A percentile compares a stretch with the other conserved stretches of the same genome.
These are phyloP conservation scores for Yarrowia porcina DNA, from an alignment of 805 yeast species.

Conservation along the genomic window DNA sequence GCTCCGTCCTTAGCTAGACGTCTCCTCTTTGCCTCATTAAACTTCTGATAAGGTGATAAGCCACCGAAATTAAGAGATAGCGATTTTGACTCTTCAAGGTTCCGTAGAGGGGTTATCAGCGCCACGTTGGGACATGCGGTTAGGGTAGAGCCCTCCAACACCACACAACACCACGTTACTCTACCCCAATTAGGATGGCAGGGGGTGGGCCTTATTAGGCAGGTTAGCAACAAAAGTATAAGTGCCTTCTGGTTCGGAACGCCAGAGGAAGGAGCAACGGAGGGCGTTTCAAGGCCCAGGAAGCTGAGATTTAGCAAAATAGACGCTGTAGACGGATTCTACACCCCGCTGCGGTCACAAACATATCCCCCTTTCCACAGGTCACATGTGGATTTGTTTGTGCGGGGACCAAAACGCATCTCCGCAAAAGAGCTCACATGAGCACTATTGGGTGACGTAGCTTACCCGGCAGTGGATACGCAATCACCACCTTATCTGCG, in stretches of 20 bases:
- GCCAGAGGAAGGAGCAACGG: not conserved
- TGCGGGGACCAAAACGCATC: not conserved
- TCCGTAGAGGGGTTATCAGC: conserved; percentile 19
- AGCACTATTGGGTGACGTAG: conserved; percentile 19
- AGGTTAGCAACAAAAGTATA: conserved; percentile 16
- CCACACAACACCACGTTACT: conserved; percentile 3
- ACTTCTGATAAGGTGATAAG: conserved; percentile 24
- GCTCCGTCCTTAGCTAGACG: not conserved
- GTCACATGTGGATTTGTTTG: not conserved
- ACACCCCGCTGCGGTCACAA: not conserved
- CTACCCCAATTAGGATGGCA: conserved; percentile 21
- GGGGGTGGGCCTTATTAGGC: conserved; percentile 20
- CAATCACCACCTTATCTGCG: conserved; percentile 24
- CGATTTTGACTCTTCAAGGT: not conserved
- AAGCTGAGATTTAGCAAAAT: not conserved
- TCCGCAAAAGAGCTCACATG: conserved; percentile 24
- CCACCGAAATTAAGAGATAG: conserved; percentile 23
- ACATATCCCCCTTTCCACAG: not conserved
- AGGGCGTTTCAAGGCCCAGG: not conserved
- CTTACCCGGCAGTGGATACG: conserved; percentile 20
- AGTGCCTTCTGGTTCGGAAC: not conserved
- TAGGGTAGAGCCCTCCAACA: not conserved
- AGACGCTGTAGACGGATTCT: not conserved
- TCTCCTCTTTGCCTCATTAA: conserved; percentile 1
- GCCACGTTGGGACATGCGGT: conserved; percentile 13